phyloP scores from a whole-genome alignment of 768 basidiomycete species.

The Boletus rubescentipes region DNA sequence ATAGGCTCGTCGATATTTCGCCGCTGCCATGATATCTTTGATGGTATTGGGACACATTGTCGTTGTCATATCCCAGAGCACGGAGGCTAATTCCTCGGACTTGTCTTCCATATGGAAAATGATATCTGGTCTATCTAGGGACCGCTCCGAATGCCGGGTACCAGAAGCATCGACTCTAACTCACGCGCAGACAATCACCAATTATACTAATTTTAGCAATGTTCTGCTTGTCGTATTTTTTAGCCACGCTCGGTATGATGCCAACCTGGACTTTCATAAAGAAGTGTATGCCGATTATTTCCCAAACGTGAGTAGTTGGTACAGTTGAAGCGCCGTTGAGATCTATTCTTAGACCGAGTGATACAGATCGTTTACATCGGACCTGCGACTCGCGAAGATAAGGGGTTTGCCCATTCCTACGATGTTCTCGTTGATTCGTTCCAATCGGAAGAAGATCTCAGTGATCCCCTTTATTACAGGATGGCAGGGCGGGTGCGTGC shows the following conservation, averaged over 20 bases:
- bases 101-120: background rate
- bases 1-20: slow-evolving; percentile 8
- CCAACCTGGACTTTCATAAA: slow-evolving; percentile 45
- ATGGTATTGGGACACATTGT: slow-evolving; percentile 8
- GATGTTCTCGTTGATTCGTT: slow-evolving; percentile 51
- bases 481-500: slow-evolving; percentile 44
- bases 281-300: slow-evolving; percentile 49
- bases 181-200: slow-evolving; percentile 16
- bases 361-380: slow-evolving; percentile 49
- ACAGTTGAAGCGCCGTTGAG: background rate
- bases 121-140: background rate
- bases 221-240: slow-evolving; percentile 50
- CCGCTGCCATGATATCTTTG: background rate
- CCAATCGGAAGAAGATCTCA: slow-evolving; percentile 43
- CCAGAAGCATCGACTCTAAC: slow-evolving; percentile 24
- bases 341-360: background rate
- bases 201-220: slow-evolving; percentile 40
- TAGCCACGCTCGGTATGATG: slow-evolving; percentile 47
- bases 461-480: slow-evolving; percentile 35
- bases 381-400: slow-evolving; percentile 45
- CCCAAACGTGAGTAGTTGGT: slow-evolving; percentile 41
- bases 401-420: slow-evolving; percentile 48
- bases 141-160: slow-evolving; percentile 10
- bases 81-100: background rate
- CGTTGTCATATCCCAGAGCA: background rate